phyloP scores from a whole-genome alignment of 2,329 filamentous ascomycete species.

The Pyricularia sp. region DNA sequence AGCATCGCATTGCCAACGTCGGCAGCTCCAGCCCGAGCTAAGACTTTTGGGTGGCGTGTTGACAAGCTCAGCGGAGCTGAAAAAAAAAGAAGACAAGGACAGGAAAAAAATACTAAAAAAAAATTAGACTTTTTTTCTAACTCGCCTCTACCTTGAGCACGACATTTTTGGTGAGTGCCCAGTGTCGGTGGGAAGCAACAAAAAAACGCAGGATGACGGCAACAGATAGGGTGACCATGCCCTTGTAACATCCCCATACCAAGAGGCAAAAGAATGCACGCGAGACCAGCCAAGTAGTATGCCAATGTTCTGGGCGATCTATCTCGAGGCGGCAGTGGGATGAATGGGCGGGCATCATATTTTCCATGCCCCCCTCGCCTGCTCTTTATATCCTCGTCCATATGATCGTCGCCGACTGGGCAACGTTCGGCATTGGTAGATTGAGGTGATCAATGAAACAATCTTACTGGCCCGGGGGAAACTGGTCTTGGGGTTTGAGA shows the following conservation, averaged over 20 bases:
- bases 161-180: background rate
- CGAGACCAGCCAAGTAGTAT: background rate
- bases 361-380: background rate
- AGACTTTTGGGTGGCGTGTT: background rate
- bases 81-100: background rate
- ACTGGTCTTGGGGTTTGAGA: too few relatives aligned
- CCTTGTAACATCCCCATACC: background rate
- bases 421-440: background rate
- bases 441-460: background rate
- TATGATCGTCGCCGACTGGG: background rate
- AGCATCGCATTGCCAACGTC: background rate
- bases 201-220: background rate
- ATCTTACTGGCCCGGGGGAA: background rate
- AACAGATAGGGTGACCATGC: background rate
- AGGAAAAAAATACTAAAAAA: too few relatives aligned
- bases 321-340: background rate
- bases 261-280: background rate
- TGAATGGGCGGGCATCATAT: background rate
- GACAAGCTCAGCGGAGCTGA: background rate
- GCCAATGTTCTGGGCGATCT: background rate
- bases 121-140: background rate
- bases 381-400: background rate
- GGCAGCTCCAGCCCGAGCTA: background rate
- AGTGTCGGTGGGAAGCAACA: background rate
- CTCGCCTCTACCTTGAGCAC: background rate